Evolutionary conservation across 768 basidiomycete species (phyloP), one percentile per base, ranked within the genome.

Genomic region (Trametes elegans): DNA sequence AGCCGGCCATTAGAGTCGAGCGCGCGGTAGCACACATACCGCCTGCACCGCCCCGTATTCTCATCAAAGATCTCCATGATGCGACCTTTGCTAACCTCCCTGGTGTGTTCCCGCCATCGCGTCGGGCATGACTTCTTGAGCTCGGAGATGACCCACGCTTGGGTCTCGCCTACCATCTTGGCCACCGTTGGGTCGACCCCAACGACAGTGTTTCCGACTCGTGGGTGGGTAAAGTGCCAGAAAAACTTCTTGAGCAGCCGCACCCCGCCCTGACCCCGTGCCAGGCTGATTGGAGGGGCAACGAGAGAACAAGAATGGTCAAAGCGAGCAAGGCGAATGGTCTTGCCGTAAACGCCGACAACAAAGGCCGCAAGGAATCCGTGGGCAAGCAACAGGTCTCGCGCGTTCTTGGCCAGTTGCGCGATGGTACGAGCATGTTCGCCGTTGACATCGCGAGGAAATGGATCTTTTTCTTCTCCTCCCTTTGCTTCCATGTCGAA

Each of bases 171-270:
- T 2, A 13, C 8, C 24, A 49, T 46, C 10, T 32, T 18, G 10
- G 16, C 2, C 6, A 58, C 27, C 3, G 51, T 47, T 7, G 46
- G 31, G 26, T 58, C 57, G 6, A 3, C 29, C 23, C 57, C 57
- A 16, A 53, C 27, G 3, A 53, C 44, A 19, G 42, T 16, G 3
- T 18, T 18, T 5, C 34, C 42, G 7, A 34, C 51, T 24, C 41
- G 38, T 5, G 52, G 36, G 29, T 61, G 46, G 16, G 45, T 39
- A 24, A 57, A 57, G 7, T 36, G 11, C 60, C 60, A 61, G 26
- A 61, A 45, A 48, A 61, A 61, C 0, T 35, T 35, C 4, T 19
- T 32, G 23, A 48, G 6, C 26, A 13, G 23, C 5, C 28, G 23
- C 3, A 60, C 24, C 16, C 40, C 24, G 2, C 42, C 49, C 2